Conservation (phyloP, 2,329 filamentous ascomycete genomes). For the Xylariaceae sp. region DNA sequence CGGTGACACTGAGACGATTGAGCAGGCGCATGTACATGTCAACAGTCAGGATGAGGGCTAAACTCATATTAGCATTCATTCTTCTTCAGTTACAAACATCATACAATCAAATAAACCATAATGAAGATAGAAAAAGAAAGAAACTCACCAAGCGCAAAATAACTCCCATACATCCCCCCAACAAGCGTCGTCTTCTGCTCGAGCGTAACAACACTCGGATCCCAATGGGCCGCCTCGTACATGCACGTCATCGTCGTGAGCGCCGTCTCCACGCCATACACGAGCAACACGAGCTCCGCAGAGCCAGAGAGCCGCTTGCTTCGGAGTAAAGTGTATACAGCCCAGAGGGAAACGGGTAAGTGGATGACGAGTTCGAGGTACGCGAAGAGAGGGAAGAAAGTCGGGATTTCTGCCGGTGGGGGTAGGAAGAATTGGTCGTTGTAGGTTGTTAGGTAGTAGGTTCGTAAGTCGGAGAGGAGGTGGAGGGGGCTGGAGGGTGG, state of each 20-base stretch:
- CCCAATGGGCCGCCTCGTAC: slow-evolving; percentile 47
- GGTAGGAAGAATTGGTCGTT: slow-evolving; percentile 50
- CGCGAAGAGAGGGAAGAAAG: slow-evolving; percentile 49
- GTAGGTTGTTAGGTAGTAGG: slow-evolving; percentile 43
- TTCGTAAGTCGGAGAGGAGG: slow-evolving; percentile 41
- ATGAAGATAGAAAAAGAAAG: too few relatives aligned
- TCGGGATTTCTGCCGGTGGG: slow-evolving; percentile 33
- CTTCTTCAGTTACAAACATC: background rate
- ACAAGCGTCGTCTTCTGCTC: slow-evolving; percentile 44
- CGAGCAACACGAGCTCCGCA: slow-evolving; percentile 47
- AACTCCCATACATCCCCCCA: slow-evolving; percentile 48
- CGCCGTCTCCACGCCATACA: slow-evolving; percentile 47
- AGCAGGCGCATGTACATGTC: slow-evolving; percentile 53
- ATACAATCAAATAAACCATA: background rate
- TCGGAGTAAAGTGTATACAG: slow-evolving; percentile 37
- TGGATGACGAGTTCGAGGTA: slow-evolving; percentile 47
- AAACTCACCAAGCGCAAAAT: slow-evolving; percentile 48
- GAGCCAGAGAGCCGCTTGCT: slow-evolving; percentile 23
- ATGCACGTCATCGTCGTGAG: slow-evolving; percentile 49
- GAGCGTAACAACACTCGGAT: slow-evolving; percentile 39
- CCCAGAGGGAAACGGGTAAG: slow-evolving; percentile 47
- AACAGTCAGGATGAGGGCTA: slow-evolving; percentile 46
- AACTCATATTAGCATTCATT: background rate
- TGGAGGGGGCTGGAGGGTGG: slow-evolving; percentile 42
- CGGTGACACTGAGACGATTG: slow-evolving; percentile 35